Evolutionary conservation across 495 filamentous ascomycete species (phyloP).

Genomic region (Aspergillus wentii): DNA sequence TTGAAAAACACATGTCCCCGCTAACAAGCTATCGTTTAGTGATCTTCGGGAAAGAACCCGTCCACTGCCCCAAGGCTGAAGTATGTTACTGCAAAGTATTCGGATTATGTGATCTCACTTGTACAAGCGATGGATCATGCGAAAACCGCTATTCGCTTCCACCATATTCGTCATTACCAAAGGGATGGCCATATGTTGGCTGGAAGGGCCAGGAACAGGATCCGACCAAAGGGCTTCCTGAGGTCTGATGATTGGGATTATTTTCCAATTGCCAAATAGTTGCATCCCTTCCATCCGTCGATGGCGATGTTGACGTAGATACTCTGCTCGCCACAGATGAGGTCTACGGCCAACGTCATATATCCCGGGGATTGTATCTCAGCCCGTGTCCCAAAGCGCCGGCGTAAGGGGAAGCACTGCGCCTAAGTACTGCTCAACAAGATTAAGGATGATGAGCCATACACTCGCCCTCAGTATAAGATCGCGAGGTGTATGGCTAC

Average conservation of each 20-base stretch:
- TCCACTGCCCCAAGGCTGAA: constrained; percentile 52
- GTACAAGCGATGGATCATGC: constrained; percentile 29
- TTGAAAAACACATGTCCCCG: neutral
- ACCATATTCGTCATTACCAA: constrained; percentile 39
- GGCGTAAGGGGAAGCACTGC: too few species aligned
- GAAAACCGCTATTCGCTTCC: constrained; percentile 43
- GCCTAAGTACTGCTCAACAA: too few species aligned
- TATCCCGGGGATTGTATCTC: too few species aligned
- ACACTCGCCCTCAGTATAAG: too few species aligned
- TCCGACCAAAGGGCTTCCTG: constrained; percentile 32
- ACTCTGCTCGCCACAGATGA: too few species aligned
- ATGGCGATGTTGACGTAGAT: too few species aligned
- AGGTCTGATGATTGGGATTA: constrained; percentile 15
- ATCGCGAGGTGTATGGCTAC: too few species aligned
- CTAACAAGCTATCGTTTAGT: constrained; percentile 27
- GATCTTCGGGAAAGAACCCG: constrained; percentile 45
- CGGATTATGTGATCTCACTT: constrained; percentile 51
- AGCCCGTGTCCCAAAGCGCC: too few species aligned
- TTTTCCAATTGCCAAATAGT: too few species aligned
- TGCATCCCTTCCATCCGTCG: too few species aligned
- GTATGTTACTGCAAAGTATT: constrained; percentile 64
- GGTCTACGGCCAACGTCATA: too few species aligned
- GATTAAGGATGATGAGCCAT: too few species aligned
- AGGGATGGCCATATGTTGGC: constrained; percentile 48
- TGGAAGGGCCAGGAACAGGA: constrained; percentile 45